A percentile compares a stretch with the other conserved stretches of the same genome.
phyloP scores from a whole-genome alignment of 139 green algal genomes.

The Trebouxia sp. region DNA sequence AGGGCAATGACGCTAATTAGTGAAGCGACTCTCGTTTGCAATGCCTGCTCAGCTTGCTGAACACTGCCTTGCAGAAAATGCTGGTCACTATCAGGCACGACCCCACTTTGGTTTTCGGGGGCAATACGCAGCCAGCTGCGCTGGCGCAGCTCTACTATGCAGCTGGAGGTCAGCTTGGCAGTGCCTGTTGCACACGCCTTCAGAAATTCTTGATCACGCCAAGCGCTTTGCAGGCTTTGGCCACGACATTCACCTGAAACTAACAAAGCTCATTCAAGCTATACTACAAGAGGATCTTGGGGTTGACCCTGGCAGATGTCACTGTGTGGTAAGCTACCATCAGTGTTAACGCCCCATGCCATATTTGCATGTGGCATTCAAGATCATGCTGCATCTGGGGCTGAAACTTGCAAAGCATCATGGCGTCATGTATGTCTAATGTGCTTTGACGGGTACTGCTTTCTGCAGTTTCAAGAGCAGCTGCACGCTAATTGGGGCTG shows the following conservation, averaged over 20 bases:
- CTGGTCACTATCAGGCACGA: background rate
- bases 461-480: background rate
- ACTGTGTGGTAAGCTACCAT: background rate
- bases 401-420: too few species aligned
- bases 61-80: constrained; percentile 17
- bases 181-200: background rate
- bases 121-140: background rate
- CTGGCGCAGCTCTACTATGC: constrained; percentile 20
- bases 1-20: too few species aligned
- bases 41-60: too few species aligned
- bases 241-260: background rate
- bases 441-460: too few species aligned
- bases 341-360: too few species aligned
- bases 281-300: background rate
- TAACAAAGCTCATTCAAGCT: constrained; percentile 2
- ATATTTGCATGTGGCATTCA: too few species aligned
- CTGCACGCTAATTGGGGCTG: background rate
- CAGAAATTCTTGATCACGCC: too few species aligned
- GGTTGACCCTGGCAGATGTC: background rate
- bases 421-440: too few species aligned
- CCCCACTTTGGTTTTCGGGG: background rate
- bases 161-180: background rate
- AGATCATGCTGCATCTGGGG: too few species aligned
- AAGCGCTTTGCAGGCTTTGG: constrained; percentile 19
- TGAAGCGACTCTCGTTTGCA: too few species aligned